These are phyloP conservation scores for Alternaria gaisen DNA, from an alignment of 2,329 filamentous ascomycete species.

Conservation along the genomic window DNA sequence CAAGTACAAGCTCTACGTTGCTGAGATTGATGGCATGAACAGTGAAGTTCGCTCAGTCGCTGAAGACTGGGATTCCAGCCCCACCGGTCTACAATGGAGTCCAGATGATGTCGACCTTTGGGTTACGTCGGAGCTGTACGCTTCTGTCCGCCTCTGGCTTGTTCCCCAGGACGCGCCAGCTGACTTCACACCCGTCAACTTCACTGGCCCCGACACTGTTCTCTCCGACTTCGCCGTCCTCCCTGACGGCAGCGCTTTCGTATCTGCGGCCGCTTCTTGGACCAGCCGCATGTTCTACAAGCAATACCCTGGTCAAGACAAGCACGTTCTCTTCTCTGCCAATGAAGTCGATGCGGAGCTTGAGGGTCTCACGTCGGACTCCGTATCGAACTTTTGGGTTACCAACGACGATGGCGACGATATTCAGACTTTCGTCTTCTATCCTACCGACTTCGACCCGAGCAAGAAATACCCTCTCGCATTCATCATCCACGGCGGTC, in stretches of 20 bases:
- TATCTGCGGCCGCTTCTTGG: constrained; percentile 45
- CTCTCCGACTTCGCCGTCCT: constrained; percentile 61
- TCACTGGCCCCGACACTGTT: constrained; percentile 53
- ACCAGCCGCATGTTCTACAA: constrained; percentile 46
- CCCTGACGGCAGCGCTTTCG: constrained; percentile 64
- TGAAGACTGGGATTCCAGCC: constrained; percentile 47
- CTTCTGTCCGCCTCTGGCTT: constrained; percentile 61
- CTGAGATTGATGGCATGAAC: constrained; percentile 42
- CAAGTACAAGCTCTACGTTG: constrained; percentile 63
- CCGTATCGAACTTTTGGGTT: constrained; percentile 75
- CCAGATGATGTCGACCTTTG: constrained; percentile 43
- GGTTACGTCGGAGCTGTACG: constrained; percentile 45
- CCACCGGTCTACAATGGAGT: constrained; percentile 40
- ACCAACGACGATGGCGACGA: constrained; percentile 64
- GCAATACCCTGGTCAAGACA: constrained; percentile 41
- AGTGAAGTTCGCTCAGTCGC: constrained; percentile 39
- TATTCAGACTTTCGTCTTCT: constrained; percentile 74
- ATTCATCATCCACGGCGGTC: constrained; percentile 83
- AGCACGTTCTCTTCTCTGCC: constrained; percentile 63
- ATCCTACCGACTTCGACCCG: constrained; percentile 70
- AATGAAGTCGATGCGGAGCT: constrained; percentile 70
- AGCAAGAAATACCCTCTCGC: constrained; percentile 79
- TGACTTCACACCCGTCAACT: constrained; percentile 56
- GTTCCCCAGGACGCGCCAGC: constrained; percentile 66
- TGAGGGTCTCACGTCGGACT: constrained; percentile 69